Evolutionary conservation across 2,329 filamentous ascomycete species (phyloP).

Genomic region (Ophiostoma sp.): DNA sequence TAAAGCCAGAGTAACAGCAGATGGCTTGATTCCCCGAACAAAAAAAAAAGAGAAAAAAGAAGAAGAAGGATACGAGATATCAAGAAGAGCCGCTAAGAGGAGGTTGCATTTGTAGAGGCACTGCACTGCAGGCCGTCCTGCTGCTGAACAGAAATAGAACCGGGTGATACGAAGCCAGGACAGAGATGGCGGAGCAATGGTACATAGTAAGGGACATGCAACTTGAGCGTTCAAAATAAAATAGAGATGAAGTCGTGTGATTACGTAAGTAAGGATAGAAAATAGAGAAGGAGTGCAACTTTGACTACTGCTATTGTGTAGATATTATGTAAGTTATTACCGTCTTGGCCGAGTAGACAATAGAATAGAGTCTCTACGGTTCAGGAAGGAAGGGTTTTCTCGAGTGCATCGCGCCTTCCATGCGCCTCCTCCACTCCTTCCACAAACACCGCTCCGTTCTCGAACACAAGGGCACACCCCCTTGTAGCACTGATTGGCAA

Average conservation of each 20-base stretch:
- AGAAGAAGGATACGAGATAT: neutral
- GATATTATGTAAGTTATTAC: neutral
- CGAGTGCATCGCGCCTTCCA: neutral
- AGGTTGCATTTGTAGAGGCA: neutral
- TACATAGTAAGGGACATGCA: neutral
- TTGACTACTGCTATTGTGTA: too few species aligned
- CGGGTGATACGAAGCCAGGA: conserved; percentile 2
- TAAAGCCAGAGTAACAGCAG: neutral
- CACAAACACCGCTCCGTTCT: neutral
- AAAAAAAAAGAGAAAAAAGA: neutral
- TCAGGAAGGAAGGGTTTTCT: neutral
- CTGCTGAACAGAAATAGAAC: conserved; percentile 8
- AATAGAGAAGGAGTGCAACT: too few species aligned
- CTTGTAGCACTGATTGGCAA: neutral
- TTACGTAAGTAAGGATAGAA: neutral
- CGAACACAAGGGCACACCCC: conserved; percentile 3
- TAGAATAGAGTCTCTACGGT: neutral
- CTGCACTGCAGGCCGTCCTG: neutral
- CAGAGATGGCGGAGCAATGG: neutral
- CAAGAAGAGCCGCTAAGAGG: neutral
- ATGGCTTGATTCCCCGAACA: neutral
- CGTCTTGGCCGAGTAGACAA: neutral
- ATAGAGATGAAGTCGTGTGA: neutral
- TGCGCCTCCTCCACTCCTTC: neutral
- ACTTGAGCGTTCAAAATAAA: too few species aligned